Percentiles rank a stretch among this genome's conserved stretches.
These are phyloP conservation scores for Xylaria sp. DNA, from an alignment of 2,329 filamentous ascomycete species.

Conservation along the genomic window DNA sequence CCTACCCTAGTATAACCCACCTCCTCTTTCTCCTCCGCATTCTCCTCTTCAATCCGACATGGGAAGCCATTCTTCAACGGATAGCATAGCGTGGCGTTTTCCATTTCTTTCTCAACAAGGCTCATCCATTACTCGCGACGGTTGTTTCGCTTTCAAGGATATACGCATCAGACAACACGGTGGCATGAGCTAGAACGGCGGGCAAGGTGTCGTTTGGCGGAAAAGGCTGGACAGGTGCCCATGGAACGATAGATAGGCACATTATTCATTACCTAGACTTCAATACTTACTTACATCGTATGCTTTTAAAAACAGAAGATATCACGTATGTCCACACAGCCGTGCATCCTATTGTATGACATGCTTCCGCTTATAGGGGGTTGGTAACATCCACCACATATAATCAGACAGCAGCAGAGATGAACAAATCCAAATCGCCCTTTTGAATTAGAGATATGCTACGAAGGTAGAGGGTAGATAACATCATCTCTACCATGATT, in stretches of 20 bases:
- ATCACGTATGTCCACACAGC: too few relatives aligned
- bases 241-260: background rate
- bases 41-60: background rate
- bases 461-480: background rate
- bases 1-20: background rate
- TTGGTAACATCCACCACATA: background rate
- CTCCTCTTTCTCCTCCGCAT: background rate
- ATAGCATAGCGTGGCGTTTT: too few relatives aligned
- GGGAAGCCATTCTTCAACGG: too few relatives aligned
- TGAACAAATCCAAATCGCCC: background rate
- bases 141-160: background rate
- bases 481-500: background rate
- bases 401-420: background rate
- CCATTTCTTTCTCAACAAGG: too few relatives aligned
- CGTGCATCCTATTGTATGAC: background rate
- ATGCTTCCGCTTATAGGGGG: background rate
- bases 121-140: background rate
- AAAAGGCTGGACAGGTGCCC: background rate
- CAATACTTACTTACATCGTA: background rate
- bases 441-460: background rate
- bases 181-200: background rate
- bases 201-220: too few relatives aligned
- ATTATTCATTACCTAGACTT: background rate
- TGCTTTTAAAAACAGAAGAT: background rate
- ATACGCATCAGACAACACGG: background rate